Conservation (phyloP, 306 rosid species). For the Canavalia ensiformis region DNA sequence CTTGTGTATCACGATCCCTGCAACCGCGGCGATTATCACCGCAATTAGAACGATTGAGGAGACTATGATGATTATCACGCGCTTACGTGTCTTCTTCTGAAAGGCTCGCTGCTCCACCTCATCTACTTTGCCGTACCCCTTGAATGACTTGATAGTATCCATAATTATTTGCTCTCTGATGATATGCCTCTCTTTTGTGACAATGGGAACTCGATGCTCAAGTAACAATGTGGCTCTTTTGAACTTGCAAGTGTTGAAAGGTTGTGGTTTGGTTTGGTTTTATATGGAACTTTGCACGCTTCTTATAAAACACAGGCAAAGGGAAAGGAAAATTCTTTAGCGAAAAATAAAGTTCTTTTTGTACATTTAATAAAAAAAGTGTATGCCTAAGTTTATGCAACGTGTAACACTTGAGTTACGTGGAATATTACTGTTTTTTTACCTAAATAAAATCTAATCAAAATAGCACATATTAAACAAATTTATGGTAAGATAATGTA, state of each 20-base stretch:
- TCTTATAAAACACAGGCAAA: conserved; percentile 18
- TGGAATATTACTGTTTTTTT: not conserved
- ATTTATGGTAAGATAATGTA: too few species aligned
- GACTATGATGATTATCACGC: conserved; percentile 53
- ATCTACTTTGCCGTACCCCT: conserved; percentile 88
- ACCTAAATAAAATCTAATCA: not conserved
- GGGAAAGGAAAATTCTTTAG: not conserved
- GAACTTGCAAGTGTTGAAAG: not conserved
- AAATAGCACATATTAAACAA: not conserved
- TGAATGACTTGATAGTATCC: conserved; percentile 83
- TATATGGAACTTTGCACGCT: not conserved
- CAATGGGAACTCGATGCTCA: too few species aligned
- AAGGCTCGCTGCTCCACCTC: conserved; percentile 75
- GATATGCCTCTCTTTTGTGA: not conserved
- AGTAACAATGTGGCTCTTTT: not conserved
- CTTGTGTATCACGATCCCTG: conserved; percentile 62
- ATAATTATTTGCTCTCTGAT: conserved; percentile 26
- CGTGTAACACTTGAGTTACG: not conserved
- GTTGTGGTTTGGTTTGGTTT: not conserved
- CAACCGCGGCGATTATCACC: conserved; percentile 61
- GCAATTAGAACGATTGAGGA: conserved; percentile 62
- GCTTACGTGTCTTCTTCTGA: conserved; percentile 67
- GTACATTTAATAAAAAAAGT: not conserved
- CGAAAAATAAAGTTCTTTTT: not conserved
- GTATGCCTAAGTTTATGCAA: not conserved